Evolutionary conservation across 257 asterid species (phyloP).

Genomic region (Primulina eburnea): DNA sequence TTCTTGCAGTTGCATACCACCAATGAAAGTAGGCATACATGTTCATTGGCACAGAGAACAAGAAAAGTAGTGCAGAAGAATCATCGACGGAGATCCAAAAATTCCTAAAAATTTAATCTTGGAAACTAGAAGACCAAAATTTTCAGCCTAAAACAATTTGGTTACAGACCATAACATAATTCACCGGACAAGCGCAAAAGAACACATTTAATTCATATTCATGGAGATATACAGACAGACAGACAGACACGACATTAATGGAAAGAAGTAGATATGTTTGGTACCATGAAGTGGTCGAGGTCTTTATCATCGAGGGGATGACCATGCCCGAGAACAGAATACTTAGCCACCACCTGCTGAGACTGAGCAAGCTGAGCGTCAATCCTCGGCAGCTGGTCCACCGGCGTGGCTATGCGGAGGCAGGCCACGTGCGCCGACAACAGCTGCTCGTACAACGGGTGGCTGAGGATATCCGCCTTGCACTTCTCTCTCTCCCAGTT

Average conservation of each 20-base stretch:
- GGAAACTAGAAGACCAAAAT: neutral
- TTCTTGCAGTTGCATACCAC: neutral
- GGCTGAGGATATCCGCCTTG: conserved; percentile 77
- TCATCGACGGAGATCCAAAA: conserved; percentile 19
- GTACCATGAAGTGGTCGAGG: conserved; percentile 97
- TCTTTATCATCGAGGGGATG: conserved; percentile 69
- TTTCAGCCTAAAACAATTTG: neutral
- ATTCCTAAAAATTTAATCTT: conserved; percentile 1
- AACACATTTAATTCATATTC: neutral
- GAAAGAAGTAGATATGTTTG: neutral
- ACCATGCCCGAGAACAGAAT: conserved; percentile 63
- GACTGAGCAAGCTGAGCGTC: conserved; percentile 95
- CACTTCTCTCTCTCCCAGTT: conserved; percentile 86
- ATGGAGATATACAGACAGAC: neutral
- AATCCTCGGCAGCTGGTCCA: conserved; percentile 94
- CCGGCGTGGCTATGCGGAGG: conserved; percentile 94
- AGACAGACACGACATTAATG: neutral
- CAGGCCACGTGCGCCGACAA: conserved; percentile 90
- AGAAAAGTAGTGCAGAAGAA: neutral
- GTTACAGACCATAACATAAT: neutral
- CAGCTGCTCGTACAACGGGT: conserved; percentile 82
- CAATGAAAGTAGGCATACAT: neutral
- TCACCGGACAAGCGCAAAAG: conserved; percentile 1
- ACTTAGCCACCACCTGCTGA: conserved; percentile 82
- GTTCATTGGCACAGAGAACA: conserved; percentile 5